Percentiles rank a stretch among this genome's conserved stretches.
Conservation (phyloP, 2,329 filamentous ascomycete genomes). For the Curvularia lunata region DNA sequence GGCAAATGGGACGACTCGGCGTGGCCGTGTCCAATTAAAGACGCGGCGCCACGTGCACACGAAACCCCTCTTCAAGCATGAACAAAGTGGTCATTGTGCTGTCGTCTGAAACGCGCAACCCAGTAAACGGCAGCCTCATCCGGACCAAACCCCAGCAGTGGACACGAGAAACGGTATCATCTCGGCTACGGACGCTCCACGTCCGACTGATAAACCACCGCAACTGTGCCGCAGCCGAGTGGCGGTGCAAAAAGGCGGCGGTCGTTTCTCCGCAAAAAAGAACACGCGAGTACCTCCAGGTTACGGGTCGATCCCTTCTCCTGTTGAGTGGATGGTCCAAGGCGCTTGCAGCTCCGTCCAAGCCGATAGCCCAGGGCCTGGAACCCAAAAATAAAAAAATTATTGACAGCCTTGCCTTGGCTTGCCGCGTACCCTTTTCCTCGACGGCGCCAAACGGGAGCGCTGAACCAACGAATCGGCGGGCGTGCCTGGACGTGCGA, state of each 20-base stretch:
- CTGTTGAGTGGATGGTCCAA: slow-evolving; percentile 3
- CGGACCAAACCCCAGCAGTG: neutral
- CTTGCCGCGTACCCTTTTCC: slow-evolving; percentile 13
- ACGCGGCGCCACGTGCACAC: neutral
- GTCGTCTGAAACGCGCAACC: slow-evolving; percentile 11
- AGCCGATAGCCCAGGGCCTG: slow-evolving; percentile 4
- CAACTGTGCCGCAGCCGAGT: neutral
- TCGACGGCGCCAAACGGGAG: slow-evolving; percentile 21
- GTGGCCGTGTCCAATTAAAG: neutral
- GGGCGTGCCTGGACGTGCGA: slow-evolving; percentile 4
- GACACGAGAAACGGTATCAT: neutral
- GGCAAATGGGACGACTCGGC: slow-evolving; percentile 5
- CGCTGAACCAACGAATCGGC: slow-evolving; percentile 11
- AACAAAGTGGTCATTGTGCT: slow-evolving; percentile 12
- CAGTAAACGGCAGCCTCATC: slow-evolving; percentile 12
- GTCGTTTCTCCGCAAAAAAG: slow-evolving; percentile 8
- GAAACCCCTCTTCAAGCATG: slow-evolving; percentile 7
- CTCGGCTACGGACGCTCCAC: neutral
- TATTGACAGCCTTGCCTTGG: neutral
- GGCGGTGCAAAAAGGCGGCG: slow-evolving; percentile 5
- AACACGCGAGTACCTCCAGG: neutral
- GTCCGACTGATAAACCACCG: neutral
- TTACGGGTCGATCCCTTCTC: slow-evolving; percentile 14
- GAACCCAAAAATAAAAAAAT: slow-evolving; percentile 10
- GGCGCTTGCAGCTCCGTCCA: neutral